A percentile compares a stretch with the other conserved stretches of the same genome.
phyloP scores from a whole-genome alignment of 2,329 filamentous ascomycete species.

The Hirsutella rhossiliensis region DNA sequence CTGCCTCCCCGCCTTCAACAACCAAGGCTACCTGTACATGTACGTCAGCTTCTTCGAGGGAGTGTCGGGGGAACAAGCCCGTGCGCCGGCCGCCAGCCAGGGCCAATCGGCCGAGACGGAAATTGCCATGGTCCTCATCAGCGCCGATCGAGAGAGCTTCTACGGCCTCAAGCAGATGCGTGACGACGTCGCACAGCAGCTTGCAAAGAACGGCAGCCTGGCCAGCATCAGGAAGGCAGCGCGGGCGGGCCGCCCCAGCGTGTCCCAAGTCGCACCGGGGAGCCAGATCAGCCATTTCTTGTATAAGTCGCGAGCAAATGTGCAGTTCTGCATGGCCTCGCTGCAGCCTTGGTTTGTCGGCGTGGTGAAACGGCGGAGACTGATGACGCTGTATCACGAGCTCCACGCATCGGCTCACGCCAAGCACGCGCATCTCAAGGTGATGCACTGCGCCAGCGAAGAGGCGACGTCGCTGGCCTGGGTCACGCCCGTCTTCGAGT shows the following conservation, averaged over 20 bases:
- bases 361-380: slow-evolving; percentile 50
- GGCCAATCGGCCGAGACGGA: slow-evolving; percentile 60
- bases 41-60: slow-evolving; percentile 89
- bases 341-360: slow-evolving; percentile 55
- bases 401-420: slow-evolving; percentile 79
- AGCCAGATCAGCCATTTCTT: slow-evolving; percentile 81
- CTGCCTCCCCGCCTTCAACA: slow-evolving; percentile 94
- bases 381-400: slow-evolving; percentile 76
- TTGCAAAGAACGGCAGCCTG: slow-evolving; percentile 66
- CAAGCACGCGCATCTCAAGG: slow-evolving; percentile 73
- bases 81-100: slow-evolving; percentile 36
- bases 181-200: slow-evolving; percentile 50
- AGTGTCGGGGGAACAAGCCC: slow-evolving; percentile 26
- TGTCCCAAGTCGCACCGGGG: slow-evolving; percentile 67
- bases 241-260: slow-evolving; percentile 55
- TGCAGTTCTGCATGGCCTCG: slow-evolving; percentile 89
- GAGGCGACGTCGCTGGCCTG: slow-evolving; percentile 75
- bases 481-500: slow-evolving; percentile 83
- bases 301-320: slow-evolving; percentile 88
- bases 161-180: slow-evolving; percentile 72
- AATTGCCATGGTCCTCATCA: slow-evolving; percentile 87
- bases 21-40: slow-evolving; percentile 94
- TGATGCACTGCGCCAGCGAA: slow-evolving; percentile 67
- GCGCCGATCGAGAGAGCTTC: slow-evolving; percentile 85
- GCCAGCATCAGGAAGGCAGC: slow-evolving; percentile 62